Evolutionary conservation across 2,329 filamentous ascomycete species (phyloP).

Genomic region (Coniochaeta pulveracea): DNA sequence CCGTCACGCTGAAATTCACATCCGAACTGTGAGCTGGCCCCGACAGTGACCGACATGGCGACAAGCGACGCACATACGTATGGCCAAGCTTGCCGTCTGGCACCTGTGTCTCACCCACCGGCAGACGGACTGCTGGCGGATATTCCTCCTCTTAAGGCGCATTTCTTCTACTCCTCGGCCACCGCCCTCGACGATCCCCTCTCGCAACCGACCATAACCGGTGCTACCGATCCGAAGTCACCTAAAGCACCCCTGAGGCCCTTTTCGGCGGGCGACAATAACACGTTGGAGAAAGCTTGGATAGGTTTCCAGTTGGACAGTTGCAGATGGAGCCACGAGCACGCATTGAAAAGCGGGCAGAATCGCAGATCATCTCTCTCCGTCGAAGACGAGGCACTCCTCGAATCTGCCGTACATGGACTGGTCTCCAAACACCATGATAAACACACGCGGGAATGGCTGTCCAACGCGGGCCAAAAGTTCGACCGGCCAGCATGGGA

Average conservation of each 20-base stretch:
- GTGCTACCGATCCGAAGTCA: slow-evolving; percentile 35
- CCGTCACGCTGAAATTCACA: too few species aligned
- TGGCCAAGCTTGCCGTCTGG: slow-evolving; percentile 46
- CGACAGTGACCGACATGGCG: slow-evolving; percentile 9
- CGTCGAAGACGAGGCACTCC: slow-evolving; percentile 22
- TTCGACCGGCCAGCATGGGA: too few species aligned
- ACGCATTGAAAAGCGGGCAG: slow-evolving; percentile 20
- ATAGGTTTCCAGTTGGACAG: slow-evolving; percentile 40
- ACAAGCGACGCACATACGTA: slow-evolving; percentile 37
- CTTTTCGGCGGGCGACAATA: slow-evolving; percentile 70
- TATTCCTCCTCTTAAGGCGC: slow-evolving; percentile 51
- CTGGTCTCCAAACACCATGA: slow-evolving; percentile 34
- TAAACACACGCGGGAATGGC: slow-evolving; percentile 29
- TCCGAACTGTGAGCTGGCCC: too few species aligned
- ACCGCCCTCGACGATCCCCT: slow-evolving; percentile 82
- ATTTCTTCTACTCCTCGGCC: slow-evolving; percentile 78
- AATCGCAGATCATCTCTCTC: slow-evolving; percentile 21
- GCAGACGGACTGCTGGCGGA: slow-evolving; percentile 25
- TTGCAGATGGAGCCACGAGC: slow-evolving; percentile 34
- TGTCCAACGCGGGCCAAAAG: slow-evolving; percentile 4
- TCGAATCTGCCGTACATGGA: slow-evolving; percentile 26
- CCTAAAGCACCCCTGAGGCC: slow-evolving; percentile 57
- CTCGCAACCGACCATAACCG: slow-evolving; percentile 47
- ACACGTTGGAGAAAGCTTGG: slow-evolving; percentile 71
- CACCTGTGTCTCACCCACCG: slow-evolving; percentile 29